A percentile compares a stretch with the other conserved stretches of the same genome.
Evolutionary conservation across 2,329 filamentous ascomycete genomes (phyloP).

Genomic region (Cryphonectria japonica): DNA sequence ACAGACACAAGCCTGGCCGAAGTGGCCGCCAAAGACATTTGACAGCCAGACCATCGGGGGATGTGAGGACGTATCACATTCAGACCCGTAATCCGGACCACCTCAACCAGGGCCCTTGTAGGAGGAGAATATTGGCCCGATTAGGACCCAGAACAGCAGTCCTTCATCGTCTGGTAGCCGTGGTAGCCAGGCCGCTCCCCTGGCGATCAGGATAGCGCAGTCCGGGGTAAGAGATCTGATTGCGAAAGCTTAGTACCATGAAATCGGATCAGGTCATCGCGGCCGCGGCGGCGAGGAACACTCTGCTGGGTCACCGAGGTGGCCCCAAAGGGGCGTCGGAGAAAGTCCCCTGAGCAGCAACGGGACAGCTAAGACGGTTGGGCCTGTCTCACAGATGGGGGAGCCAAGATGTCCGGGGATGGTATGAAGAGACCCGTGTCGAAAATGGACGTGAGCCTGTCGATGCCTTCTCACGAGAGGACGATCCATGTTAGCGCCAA

Average conservation of each 20-base stretch:
- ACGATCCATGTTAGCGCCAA: conserved; percentile 34
- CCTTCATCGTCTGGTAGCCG: conserved; percentile 19
- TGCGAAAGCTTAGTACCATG: conserved; percentile 14
- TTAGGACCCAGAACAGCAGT: conserved; percentile 17
- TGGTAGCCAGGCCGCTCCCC: conserved; percentile 20
- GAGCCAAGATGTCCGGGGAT: conserved; percentile 29
- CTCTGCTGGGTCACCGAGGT: conserved; percentile 22
- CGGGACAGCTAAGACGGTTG: conserved; percentile 19
- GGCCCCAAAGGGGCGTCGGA: conserved; percentile 9
- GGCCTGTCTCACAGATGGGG: conserved; percentile 25
- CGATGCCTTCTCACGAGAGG: conserved; percentile 33
- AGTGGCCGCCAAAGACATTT: conserved; percentile 8
- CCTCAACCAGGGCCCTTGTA: background rate
- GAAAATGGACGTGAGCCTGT: conserved; percentile 39
- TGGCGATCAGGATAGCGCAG: conserved; percentile 29
- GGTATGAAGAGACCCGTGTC: conserved; percentile 24
- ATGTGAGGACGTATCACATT: conserved; percentile 18
- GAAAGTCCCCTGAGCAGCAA: conserved; percentile 9
- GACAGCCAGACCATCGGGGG: conserved; percentile 14
- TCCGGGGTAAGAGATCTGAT: conserved; percentile 28
- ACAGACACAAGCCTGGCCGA: conserved; percentile 20
- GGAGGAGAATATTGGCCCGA: conserved; percentile 15
- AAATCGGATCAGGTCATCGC: conserved; percentile 8
- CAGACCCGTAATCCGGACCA: conserved; percentile 15
- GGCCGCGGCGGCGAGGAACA: conserved; percentile 15